Conservation (phyloP, 2,329 filamentous ascomycete species). For the Arachnomyces sp. region DNA sequence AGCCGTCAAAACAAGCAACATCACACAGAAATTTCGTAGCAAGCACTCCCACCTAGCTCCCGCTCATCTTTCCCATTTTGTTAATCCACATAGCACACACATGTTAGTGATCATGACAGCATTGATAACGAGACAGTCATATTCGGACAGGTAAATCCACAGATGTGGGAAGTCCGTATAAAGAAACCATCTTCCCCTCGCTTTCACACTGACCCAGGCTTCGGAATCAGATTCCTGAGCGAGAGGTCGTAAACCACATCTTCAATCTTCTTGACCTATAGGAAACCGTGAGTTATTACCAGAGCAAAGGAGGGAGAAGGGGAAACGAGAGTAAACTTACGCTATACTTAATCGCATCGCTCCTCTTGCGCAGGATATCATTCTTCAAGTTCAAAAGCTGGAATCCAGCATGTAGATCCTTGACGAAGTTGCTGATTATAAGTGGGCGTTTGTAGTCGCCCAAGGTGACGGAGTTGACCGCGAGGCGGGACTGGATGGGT, state of each 20-base stretch:
- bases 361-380: constrained; percentile 76
- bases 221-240: constrained; percentile 69
- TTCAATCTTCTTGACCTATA: constrained; percentile 85
- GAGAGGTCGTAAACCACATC: constrained; percentile 96
- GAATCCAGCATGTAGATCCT: constrained; percentile 91
- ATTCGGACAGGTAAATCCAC: too few species aligned
- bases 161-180: too few species aligned
- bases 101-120: too few species aligned
- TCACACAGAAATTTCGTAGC: too few species aligned
- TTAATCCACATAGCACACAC: too few species aligned
- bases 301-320: neutral
- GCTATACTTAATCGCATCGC: constrained; percentile 91
- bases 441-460: constrained; percentile 81
- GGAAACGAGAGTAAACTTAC: constrained; percentile 27
- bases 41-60: too few species aligned
- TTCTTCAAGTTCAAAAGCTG: constrained; percentile 98
- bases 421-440: constrained; percentile 84
- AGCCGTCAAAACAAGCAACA: too few species aligned
- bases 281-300: constrained; percentile 2
- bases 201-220: constrained; percentile 17
- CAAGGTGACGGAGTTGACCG: constrained; percentile 88
- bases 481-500: constrained; percentile 59
- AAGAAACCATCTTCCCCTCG: too few species aligned
- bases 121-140: too few species aligned
- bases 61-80: too few species aligned